Percentiles rank a stretch among this genome's conserved stretches.
These are phyloP conservation scores for Yueomyces sinensis DNA, from an alignment of 805 yeast genomes.

Conservation along the genomic window DNA sequence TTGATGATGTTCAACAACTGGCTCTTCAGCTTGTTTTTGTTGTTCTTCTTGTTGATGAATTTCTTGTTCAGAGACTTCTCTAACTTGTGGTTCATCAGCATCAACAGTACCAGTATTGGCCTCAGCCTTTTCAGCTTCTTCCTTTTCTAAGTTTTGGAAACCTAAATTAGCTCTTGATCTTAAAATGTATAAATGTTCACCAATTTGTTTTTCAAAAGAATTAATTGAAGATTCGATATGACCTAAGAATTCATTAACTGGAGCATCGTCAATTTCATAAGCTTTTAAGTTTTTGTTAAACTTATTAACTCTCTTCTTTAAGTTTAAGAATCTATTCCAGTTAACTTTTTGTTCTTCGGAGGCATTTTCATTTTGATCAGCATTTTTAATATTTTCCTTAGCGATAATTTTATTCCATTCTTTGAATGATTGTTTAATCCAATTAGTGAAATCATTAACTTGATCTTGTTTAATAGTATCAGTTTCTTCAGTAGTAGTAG, in stretches of 20 bases:
- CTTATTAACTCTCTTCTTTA: slow-evolving; percentile 38
- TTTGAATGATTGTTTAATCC: slow-evolving; percentile 47
- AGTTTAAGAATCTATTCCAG: slow-evolving; percentile 45
- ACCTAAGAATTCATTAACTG: background rate
- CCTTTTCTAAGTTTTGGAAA: slow-evolving; percentile 38
- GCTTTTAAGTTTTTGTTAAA: slow-evolving; percentile 21
- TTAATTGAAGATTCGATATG: background rate
- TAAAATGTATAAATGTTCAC: slow-evolving; percentile 40
- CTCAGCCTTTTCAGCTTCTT: slow-evolving; percentile 19
- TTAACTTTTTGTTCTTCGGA: slow-evolving; percentile 22
- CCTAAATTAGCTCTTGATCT: slow-evolving; percentile 44
- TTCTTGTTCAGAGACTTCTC: background rate
- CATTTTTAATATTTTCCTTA: background rate
- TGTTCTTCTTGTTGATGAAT: background rate
- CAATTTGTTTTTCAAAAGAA: slow-evolving; percentile 9
- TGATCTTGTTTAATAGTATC: background rate
- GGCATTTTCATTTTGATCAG: background rate
- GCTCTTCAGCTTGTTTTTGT: background rate
- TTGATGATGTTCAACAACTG: background rate
- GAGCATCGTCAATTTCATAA: slow-evolving; percentile 2
- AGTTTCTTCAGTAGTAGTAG: background rate
- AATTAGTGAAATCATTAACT: slow-evolving; percentile 32
- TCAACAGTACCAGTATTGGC: background rate
- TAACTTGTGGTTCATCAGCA: background rate
- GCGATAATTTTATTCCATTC: slow-evolving; percentile 39